Conservation (phyloP, 164 flowering plant genomes). For the Berberis vulgaris region DNA sequence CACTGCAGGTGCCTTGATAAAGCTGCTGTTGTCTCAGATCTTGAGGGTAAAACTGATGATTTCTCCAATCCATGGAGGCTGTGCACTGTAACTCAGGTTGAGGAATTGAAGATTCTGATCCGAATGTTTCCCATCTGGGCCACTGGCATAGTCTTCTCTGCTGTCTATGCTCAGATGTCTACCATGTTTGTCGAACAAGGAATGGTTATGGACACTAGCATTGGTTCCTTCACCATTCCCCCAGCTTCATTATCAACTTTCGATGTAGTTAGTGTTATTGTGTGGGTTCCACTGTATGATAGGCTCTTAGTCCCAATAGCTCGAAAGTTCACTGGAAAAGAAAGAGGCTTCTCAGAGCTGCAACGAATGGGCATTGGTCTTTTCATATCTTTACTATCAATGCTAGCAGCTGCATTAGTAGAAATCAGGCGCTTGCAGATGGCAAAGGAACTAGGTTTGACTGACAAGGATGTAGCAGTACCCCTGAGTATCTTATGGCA, state of each 20-base stretch:
- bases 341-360: constrained; percentile 71
- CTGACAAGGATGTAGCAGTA: constrained; percentile 33
- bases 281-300: constrained; percentile 88
- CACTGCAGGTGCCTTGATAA: constrained; percentile 59
- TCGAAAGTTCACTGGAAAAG: constrained; percentile 62
- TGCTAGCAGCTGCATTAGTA: constrained; percentile 71
- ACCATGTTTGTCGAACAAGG: constrained; percentile 91
- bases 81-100: constrained; percentile 85
- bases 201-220: constrained; percentile 52
- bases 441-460: constrained; percentile 43
- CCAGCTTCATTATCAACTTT: constrained; percentile 83
- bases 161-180: constrained; percentile 85
- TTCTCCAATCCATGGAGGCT: constrained; percentile 60
- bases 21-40: constrained; percentile 62
- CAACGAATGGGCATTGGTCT: constrained; percentile 91
- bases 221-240: constrained; percentile 82
- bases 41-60: constrained; percentile 41
- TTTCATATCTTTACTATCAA: constrained; percentile 56
- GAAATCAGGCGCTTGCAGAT: constrained; percentile 55
- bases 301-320: constrained; percentile 60
- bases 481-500: constrained; percentile 69
- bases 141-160: constrained; percentile 69
- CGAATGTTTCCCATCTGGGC: constrained; percentile 96
- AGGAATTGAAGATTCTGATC: constrained; percentile 72
- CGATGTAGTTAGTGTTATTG: constrained; percentile 66